Evolutionary conservation across 2,329 filamentous ascomycete species (phyloP).

Genomic region (Bipolaris cookei): DNA sequence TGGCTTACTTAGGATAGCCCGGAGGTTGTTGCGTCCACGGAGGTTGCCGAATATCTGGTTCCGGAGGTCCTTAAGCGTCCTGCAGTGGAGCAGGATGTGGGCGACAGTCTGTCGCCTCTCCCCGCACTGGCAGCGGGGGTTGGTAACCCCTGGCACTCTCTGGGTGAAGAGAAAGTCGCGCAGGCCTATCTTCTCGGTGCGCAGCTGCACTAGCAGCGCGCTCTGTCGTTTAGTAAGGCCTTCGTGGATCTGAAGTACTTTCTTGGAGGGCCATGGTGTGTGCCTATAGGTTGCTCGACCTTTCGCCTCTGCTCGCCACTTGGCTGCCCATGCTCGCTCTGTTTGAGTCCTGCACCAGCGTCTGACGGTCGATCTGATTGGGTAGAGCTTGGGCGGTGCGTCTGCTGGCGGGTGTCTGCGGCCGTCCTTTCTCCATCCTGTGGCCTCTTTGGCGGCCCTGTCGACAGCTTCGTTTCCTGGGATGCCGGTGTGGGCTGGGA

Average conservation of each 20-base stretch:
- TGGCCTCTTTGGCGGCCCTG: slow-evolving; percentile 22
- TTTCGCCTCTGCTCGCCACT: slow-evolving; percentile 10
- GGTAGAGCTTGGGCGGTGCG: slow-evolving; percentile 9
- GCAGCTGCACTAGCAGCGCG: slow-evolving; percentile 20
- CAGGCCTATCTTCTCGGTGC: slow-evolving; percentile 22
- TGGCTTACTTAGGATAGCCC: slow-evolving; percentile 18
- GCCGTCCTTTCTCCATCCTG: slow-evolving; percentile 20
- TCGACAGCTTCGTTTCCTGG: no score
- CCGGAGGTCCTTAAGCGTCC: slow-evolving; percentile 20
- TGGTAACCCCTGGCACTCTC: slow-evolving; percentile 18
- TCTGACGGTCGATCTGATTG: slow-evolving; percentile 12
- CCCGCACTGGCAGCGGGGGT: slow-evolving; percentile 20
- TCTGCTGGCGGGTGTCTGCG: slow-evolving; percentile 15
- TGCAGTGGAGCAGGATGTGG: slow-evolving; percentile 22
- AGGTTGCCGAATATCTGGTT: slow-evolving; percentile 22
- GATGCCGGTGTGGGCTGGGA: background rate
- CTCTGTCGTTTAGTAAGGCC: slow-evolving; percentile 23
- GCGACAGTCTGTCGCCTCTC: slow-evolving; percentile 23
- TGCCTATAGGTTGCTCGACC: slow-evolving; percentile 21
- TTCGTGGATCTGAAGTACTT: slow-evolving; percentile 19
- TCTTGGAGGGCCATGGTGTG: slow-evolving; percentile 16
- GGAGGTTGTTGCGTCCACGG: slow-evolving; percentile 21
- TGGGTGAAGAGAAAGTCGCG: slow-evolving; percentile 22
- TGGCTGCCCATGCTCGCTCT: slow-evolving; percentile 10
- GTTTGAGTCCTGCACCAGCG: slow-evolving; percentile 15